These are phyloP conservation scores for Sporisorium scitamineum DNA, from an alignment of 1,284 basidiomycete species.

Conservation along the genomic window DNA sequence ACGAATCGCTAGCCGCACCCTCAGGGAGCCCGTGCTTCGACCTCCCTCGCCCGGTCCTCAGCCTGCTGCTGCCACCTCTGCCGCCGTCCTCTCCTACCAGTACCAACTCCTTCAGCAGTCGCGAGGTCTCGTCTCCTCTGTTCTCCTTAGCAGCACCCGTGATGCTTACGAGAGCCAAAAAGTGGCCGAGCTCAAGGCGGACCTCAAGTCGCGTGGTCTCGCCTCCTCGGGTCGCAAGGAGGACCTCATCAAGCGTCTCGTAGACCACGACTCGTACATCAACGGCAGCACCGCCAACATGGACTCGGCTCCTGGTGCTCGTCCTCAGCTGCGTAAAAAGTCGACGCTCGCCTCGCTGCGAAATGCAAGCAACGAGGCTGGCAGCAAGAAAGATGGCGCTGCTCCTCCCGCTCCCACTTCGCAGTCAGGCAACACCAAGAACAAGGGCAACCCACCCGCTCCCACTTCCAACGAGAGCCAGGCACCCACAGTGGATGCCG, in stretches of 20 bases:
- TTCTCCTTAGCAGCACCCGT: slow-evolving; percentile 58
- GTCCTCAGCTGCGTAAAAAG: slow-evolving; percentile 47
- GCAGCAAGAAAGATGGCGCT: slow-evolving; percentile 18
- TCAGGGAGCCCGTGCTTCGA: slow-evolving; percentile 40
- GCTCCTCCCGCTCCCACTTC: slow-evolving; percentile 30
- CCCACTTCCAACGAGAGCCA: slow-evolving; percentile 7
- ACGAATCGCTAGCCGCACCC: slow-evolving; percentile 51
- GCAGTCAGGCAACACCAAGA: slow-evolving; percentile 24
- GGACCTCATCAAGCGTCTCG: slow-evolving; percentile 60
- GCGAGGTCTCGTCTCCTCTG: slow-evolving; percentile 58
- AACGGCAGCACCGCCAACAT: slow-evolving; percentile 53
- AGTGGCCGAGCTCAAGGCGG: slow-evolving; percentile 56
- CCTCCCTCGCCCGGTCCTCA: slow-evolving; percentile 40
- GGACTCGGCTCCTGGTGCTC: slow-evolving; percentile 20
- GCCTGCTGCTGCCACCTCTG: slow-evolving; percentile 36
- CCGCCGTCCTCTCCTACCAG: slow-evolving; percentile 48
- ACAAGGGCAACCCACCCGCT: slow-evolving; percentile 26
- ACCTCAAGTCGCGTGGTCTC: slow-evolving; percentile 62
- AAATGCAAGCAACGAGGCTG: slow-evolving; percentile 7
- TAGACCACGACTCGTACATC: slow-evolving; percentile 54
- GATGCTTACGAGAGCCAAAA: slow-evolving; percentile 60
- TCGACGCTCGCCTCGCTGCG: slow-evolving; percentile 58
- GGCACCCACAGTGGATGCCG: slow-evolving; percentile 42
- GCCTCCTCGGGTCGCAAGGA: slow-evolving; percentile 58
- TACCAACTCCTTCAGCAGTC: slow-evolving; percentile 51